Conservation (phyloP, 2,329 filamentous ascomycete species). For the Bipolaris zeicola region DNA sequence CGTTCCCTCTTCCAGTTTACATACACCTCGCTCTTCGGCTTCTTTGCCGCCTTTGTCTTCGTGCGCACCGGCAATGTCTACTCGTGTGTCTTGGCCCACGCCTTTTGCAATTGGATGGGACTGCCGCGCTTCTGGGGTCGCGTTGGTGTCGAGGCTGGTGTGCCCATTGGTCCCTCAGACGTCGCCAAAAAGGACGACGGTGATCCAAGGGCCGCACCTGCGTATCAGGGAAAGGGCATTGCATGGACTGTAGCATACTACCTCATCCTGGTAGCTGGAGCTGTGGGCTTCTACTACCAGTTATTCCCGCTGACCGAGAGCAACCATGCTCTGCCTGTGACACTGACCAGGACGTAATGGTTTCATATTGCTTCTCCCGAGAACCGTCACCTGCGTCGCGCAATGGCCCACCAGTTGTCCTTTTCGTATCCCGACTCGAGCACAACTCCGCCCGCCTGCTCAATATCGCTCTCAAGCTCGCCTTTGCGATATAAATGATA, state of each 20-base stretch:
- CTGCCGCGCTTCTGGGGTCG: conserved; percentile 84
- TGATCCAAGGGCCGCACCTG: conserved; percentile 46
- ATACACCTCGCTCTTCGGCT: conserved; percentile 92
- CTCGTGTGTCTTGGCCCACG: conserved; percentile 76
- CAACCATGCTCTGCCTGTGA: conserved; percentile 54
- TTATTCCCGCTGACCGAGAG: conserved; percentile 76
- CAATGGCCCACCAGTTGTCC: conserved; percentile 97
- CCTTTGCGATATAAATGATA: conserved; percentile 90
- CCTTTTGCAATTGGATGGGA: conserved; percentile 92
- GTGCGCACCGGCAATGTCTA: conserved; percentile 82
- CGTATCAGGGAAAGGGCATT: conserved; percentile 42
- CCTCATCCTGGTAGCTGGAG: conserved; percentile 71
- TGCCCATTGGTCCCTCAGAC: conserved; percentile 47
- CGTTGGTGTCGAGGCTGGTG: conserved; percentile 61
- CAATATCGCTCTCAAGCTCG: conserved; percentile 82
- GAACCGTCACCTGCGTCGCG: conserved; percentile 25
- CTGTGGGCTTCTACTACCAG: conserved; percentile 70
- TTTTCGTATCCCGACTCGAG: conserved; percentile 87
- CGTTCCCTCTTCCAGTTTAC: conserved; percentile 82
- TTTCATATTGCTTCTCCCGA: background rate
- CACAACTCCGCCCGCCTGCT: conserved; percentile 74
- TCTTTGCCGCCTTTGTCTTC: conserved; percentile 88
- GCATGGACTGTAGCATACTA: conserved; percentile 83
- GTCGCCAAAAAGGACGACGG: conserved; percentile 44
- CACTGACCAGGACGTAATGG: conserved; percentile 7